A percentile compares a stretch with the other conserved stretches of the same genome.
Evolutionary conservation across 2,329 filamentous ascomycete species (phyloP).

Genomic region (Cercospora beticola): DNA sequence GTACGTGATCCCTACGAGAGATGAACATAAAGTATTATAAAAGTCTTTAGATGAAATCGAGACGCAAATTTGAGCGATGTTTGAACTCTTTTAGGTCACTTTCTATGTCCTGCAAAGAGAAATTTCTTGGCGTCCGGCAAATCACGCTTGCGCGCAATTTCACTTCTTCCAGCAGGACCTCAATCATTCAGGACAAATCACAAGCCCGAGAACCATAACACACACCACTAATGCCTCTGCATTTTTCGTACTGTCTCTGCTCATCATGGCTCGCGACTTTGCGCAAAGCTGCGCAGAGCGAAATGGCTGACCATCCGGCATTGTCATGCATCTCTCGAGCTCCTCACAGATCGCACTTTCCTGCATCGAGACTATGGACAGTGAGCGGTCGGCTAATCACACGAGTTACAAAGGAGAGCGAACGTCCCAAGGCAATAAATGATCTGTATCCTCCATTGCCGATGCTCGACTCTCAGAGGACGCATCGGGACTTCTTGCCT

Average conservation of each 20-base stretch:
- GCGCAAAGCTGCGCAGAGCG: neutral
- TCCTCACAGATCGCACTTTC: too few relatives aligned
- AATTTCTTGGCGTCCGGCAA: neutral
- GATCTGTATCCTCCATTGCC: too few relatives aligned
- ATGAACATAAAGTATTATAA: conserved; percentile 10
- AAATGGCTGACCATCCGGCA: neutral
- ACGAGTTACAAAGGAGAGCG: too few relatives aligned
- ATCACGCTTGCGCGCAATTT: neutral
- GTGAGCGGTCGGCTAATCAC: too few relatives aligned
- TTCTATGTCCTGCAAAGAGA: neutral
- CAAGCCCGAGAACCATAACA: neutral
- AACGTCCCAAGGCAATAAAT: too few relatives aligned
- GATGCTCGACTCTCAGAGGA: neutral
- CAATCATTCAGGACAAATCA: neutral
- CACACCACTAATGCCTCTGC: neutral
- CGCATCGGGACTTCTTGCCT: neutral
- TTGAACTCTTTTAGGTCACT: neutral
- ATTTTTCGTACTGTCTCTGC: neutral
- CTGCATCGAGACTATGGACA: too few relatives aligned
- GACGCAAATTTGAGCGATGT: neutral
- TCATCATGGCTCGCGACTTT: too few relatives aligned
- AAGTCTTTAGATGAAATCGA: conserved; percentile 14
- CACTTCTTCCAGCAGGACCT: neutral
- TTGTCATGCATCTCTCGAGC: too few relatives aligned
- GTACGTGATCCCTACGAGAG: conserved; percentile 12